Conservation (phyloP, 192 early-diverging fungal genomes). For the Coemansia sp. region DNA sequence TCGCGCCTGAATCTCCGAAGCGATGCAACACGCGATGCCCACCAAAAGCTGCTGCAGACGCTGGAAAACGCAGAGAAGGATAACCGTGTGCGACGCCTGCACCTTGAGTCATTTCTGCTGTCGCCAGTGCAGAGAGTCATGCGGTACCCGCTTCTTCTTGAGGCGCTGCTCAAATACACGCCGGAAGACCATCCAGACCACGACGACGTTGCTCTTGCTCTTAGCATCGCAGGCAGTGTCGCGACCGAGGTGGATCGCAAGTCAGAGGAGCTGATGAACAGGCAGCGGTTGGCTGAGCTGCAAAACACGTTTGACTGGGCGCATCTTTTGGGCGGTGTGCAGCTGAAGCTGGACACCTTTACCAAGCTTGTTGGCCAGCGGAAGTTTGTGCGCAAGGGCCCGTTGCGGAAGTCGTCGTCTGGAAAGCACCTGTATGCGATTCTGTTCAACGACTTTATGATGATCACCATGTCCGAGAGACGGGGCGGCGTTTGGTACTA, state of each 20-base stretch:
- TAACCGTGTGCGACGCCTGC: conserved; percentile 36
- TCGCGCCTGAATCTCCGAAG: conserved; percentile 42
- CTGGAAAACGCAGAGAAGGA: conserved; percentile 52
- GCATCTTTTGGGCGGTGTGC: conserved; percentile 49
- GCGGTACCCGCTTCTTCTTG: conserved; percentile 50
- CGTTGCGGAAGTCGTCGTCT: conserved; percentile 50
- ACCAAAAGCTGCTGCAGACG: conserved; percentile 46
- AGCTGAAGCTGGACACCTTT: conserved; percentile 50
- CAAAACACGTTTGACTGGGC: conserved; percentile 53
- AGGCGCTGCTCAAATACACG: conserved; percentile 53
- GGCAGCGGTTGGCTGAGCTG: conserved; percentile 48
- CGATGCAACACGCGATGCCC: conserved; percentile 41
- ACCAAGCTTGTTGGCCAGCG: conserved; percentile 53
- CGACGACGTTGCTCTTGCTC: conserved; percentile 48
- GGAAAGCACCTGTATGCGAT: conserved; percentile 53
- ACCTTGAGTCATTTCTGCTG: conserved; percentile 51
- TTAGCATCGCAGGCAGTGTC: conserved; percentile 48
- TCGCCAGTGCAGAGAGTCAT: conserved; percentile 53
- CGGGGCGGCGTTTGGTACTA: conserved; percentile 51
- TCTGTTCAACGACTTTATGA: conserved; percentile 57
- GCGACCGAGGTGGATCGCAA: conserved; percentile 54
- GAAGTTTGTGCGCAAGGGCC: conserved; percentile 55
- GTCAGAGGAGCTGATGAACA: conserved; percentile 52
- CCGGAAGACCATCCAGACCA: conserved; percentile 48
- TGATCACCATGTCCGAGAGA: conserved; percentile 51